Evolutionary conservation across 2,329 filamentous ascomycete species (phyloP).

Genomic region (Stachybotrys echinatus): DNA sequence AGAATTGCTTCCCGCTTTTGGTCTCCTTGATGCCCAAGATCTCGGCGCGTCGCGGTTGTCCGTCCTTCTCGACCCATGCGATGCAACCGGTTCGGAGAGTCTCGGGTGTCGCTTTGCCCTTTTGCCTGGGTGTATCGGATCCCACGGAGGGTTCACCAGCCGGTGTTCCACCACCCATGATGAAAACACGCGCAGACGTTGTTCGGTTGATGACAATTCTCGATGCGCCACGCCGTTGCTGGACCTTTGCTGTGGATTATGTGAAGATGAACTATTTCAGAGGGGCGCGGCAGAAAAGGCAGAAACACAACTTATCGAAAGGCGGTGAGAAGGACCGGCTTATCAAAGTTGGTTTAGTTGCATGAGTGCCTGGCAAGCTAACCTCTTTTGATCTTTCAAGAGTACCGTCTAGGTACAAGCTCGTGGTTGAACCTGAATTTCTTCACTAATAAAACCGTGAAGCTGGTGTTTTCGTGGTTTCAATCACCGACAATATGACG

Average conservation of each 20-base stretch:
- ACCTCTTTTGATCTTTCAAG: not conserved
- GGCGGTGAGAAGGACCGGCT: constrained; percentile 14
- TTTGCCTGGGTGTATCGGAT: constrained; percentile 57
- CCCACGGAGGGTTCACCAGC: constrained; percentile 50
- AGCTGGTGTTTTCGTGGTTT: too few relatives aligned
- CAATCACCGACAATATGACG: constrained; percentile 25
- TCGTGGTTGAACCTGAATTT: not conserved
- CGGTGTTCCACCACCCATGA: constrained; percentile 48
- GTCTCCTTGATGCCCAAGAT: constrained; percentile 91
- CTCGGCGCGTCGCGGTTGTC: constrained; percentile 83
- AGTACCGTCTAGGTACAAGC: not conserved
- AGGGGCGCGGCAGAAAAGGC: constrained; percentile 22
- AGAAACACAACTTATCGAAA: constrained; percentile 14
- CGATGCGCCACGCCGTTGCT: not conserved
- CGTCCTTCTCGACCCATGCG: constrained; percentile 63
- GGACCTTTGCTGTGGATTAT: not conserved
- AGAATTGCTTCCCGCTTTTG: constrained; percentile 83
- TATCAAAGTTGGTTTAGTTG: not conserved
- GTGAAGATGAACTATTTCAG: constrained; percentile 5
- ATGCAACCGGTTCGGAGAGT: constrained; percentile 64
- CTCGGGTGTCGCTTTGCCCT: constrained; percentile 77
- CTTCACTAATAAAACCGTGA: too few relatives aligned
- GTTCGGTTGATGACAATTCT: constrained; percentile 13
- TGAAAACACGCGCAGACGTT: constrained; percentile 20
- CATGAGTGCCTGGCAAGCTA: not conserved